Base-by-base conservation (phyloP, 2,329 filamentous ascomycete species). In the Trichoderma lentiforme region DNA sequence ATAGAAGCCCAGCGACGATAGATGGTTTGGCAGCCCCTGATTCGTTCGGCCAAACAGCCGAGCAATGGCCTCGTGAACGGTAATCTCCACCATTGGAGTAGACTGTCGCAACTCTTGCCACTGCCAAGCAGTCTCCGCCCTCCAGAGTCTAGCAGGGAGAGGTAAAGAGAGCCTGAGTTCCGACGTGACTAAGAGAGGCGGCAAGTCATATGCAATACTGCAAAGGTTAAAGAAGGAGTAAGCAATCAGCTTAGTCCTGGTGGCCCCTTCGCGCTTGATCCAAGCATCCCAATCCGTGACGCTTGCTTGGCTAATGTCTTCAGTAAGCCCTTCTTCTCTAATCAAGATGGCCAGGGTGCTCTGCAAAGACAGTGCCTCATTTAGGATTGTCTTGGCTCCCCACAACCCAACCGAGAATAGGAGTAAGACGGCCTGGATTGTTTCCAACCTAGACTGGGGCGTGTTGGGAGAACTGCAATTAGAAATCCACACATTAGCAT, bases 1-100 rank as follows among this genome's bases (percentile, higher is more conserved):
- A 74, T 93, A 93, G 75, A 91, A 91, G 1, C 91, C 91, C 7
- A 92, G 80, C 0, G 89, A 88, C 0, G 88, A 89, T 71, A 89
- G 82, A 58, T 85, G 84, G 0, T 83, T 80, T 1, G 85, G 84
- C 1, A 86, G 82, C 0, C 82, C 83, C 73, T 87, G 84, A 1
- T 83, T 81, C 3, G 83, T 81, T 43, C 88, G 85, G 30, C 86
- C 84, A 43, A 91, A 84, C 0, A 91, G 81, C 53, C 86, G 82
- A 6, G 84, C 84, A 62, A 91, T 86, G 0, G 87, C 86, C 43
- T 90, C 87, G 72, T 88, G 87, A 3, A 90, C 81, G 1, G 85
- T 84, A 51, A 89, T 83, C 26, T 89, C 87, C 72, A 84, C 83
- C 30, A 82, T 82, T 1, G 84, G 83, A 32, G 83, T 87, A 0